A percentile compares a stretch with the other conserved stretches of the same genome.
Evolutionary conservation across 768 basidiomycete species (phyloP).

Genomic region (Rubroboletus pulcherrimus): DNA sequence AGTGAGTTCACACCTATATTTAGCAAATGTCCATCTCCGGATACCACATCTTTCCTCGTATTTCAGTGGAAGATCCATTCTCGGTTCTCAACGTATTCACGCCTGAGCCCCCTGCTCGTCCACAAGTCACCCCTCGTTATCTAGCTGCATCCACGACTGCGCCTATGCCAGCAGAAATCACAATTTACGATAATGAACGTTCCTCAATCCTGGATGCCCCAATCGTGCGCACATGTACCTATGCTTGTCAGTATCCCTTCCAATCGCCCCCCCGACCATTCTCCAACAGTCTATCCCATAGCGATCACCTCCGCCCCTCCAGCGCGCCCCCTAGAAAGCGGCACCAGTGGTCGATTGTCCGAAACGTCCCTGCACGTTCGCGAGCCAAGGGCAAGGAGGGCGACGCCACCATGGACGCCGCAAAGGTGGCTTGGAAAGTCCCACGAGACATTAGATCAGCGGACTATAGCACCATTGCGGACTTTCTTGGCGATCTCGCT

Average conservation of each 20-base stretch:
- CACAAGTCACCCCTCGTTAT: conserved; percentile 55
- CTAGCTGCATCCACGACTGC: conserved; percentile 34
- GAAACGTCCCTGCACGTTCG: conserved; percentile 43
- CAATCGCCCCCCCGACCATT: conserved; percentile 9
- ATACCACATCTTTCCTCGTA: not conserved
- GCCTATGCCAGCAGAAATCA: not conserved
- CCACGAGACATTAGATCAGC: conserved; percentile 29
- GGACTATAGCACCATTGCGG: conserved; percentile 64
- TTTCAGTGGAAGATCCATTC: conserved; percentile 75
- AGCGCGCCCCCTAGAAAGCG: conserved; percentile 28
- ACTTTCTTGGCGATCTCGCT: conserved; percentile 42
- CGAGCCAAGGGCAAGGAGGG: conserved; percentile 53
- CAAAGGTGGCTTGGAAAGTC: conserved; percentile 41
- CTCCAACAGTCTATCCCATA: not conserved
- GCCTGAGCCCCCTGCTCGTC: conserved; percentile 53
- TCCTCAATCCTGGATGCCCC: not conserved
- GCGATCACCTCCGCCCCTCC: not conserved
- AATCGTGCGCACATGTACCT: conserved; percentile 19
- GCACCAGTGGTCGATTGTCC: conserved; percentile 59
- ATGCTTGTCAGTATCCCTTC: conserved; percentile 28
- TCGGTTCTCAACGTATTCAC: conserved; percentile 59
- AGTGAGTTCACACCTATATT: conserved; percentile 39
- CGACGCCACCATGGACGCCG: conserved; percentile 32
- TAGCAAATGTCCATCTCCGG: not conserved
- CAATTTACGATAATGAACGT: not conserved